Evolutionary conservation across 495 filamentous ascomycete species (phyloP), one percentile per base, ranked within the genome.

Genomic region (Penicillium malachiteum): DNA sequence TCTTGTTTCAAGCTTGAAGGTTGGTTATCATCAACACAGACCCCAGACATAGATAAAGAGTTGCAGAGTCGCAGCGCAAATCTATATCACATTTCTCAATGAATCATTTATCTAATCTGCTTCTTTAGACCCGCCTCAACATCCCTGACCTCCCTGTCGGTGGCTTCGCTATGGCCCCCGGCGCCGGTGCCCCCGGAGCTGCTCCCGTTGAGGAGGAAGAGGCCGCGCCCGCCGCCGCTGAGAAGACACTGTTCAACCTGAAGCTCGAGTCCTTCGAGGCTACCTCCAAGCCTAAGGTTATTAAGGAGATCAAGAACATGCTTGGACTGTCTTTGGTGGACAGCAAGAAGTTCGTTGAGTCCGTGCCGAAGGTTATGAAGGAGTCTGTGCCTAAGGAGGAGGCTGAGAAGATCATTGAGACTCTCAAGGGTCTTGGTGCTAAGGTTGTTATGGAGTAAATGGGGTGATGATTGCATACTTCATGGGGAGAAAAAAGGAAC

Each of bases 301-400:
- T 99, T 79, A 99, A 99, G 84, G 94, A 99, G 81, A 86, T 99
- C 75, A 99, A 99, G 85, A 83, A 81, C 63, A 82, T 99, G 82
- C 80, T 99, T 49, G 94, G 95, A 5, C 74, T 99, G 72, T 95
- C 90, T 69, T 81, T 99, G 75, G 94, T 99, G 63, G 94, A 99
- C 75, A 96, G 91, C 77, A 99, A 99, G 87, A 99, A 99, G 82
- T 99, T 99, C 74, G 94, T 97, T 61, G 94, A 99, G 82, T 88
- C 88, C 63, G 90, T 87, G 69, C 94, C 94, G 59, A 99, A 99
- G 89, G 77, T 89, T 65, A 87, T 99, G 90, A 97, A 96, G 86
- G 94, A 99, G 74, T 89, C 86, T 11, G 90, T 99, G 67, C 89
- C 92, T 34, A 99, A 97, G 83, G 94, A 99, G 69, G 94, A 99